Base-by-base conservation (phyloP, 129 eudicot species). In the Flaveria brownii region DNA sequence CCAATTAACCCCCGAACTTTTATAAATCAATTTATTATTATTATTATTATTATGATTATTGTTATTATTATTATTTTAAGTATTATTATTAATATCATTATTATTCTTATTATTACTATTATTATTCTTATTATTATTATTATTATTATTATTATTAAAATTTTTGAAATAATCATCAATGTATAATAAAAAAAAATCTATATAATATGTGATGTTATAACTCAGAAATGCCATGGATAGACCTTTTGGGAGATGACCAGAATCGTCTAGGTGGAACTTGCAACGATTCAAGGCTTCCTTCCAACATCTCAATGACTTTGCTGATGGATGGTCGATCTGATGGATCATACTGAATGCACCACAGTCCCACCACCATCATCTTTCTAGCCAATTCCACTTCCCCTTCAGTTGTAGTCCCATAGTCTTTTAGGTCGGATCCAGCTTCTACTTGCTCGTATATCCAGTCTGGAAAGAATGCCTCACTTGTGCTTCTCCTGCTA, bases 291-390 rank as follows among this genome's bases (percentile, higher is more conserved):
- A 76, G 6, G 72, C 80, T 62, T 16, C 72, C 72, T 64, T 76
- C 80, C 1, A 76, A 64, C 80, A 76, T 76, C 42, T 63, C 72
- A 9, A 76, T 26, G 6, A 76, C 80, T 20, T 47, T 47, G 10
- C 36, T 64, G 14, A 62, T 64, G 20, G 73, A n/a, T 28, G 80
- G 80, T 5, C 73, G 59, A 9, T 64, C 77, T 13, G 74, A 72
- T 42, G 92, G 96, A 45, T 63, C 22, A 1, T 73, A 76, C 77
- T 87, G 88, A 8, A 87, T 83, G 81, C 92, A 87, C 90, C 89
- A 90, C 25, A 87, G 62, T 22, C 92, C 82, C 28, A 87, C 87
- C 0, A 80, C 42, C 2, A 90, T 59, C 96, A 90, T 82, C 74
- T 87, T 87, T 71, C 84, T 79, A 16, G 46, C 78, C 39, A 56